A percentile compares a stretch with the other conserved stretches of the same genome.
Evolutionary conservation across 2,329 filamentous ascomycete species (phyloP).

Genomic region (Neopestalotiopsis clavispora): DNA sequence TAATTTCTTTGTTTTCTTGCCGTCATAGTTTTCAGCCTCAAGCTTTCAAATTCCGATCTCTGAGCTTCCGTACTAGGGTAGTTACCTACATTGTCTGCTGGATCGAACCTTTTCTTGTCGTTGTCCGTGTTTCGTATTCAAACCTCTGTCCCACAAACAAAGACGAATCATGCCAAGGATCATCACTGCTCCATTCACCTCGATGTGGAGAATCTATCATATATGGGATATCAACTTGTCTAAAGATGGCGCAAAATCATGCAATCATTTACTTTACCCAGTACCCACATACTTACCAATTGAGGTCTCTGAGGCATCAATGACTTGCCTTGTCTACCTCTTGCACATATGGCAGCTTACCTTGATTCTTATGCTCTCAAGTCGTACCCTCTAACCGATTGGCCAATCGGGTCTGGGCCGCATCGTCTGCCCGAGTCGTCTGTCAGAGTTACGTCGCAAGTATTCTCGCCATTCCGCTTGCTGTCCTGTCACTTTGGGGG

Average conservation of each 20-base stretch:
- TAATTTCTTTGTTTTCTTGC: not conserved
- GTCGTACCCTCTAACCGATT: not conserved
- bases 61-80: not conserved
- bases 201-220: not conserved
- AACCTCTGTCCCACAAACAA: too few relatives aligned
- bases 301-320: not conserved
- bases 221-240: not conserved
- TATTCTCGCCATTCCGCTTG: not conserved
- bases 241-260: not conserved
- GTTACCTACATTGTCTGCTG: too few relatives aligned
- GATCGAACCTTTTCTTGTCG: too few relatives aligned
- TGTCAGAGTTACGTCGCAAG: not conserved
- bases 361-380: not conserved
- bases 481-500: not conserved
- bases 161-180: not conserved
- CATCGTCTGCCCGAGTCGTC: not conserved
- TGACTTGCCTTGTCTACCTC: not conserved
- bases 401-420: not conserved
- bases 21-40: constrained; percentile 6
- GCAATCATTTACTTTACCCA: not conserved
- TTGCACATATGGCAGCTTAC: not conserved
- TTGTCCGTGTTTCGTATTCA: too few relatives aligned
- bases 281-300: not conserved
- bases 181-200: not conserved
- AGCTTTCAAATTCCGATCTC: not conserved